Base-by-base conservation (phyloP, 2,329 filamentous ascomycete genomes). In the Paecilomyces sp. region DNA sequence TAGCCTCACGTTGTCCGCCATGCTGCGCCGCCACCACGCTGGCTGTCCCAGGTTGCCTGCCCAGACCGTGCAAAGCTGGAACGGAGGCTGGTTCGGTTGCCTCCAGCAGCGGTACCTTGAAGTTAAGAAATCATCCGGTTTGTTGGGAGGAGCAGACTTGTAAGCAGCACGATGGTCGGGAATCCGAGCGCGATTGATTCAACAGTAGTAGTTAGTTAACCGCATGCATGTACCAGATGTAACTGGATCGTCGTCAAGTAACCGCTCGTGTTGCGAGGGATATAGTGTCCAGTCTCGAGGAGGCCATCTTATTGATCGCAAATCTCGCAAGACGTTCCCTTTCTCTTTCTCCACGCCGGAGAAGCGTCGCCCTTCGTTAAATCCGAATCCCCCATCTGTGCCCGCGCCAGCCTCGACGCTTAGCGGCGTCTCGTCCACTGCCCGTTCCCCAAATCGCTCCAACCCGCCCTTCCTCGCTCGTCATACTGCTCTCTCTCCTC, bases 401-500 rank as follows among this genome's bases (percentile, higher is more conserved):
- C 53, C 41, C 47, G 61, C 41, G 36, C 54, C 53, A 60, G 62
- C 63, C 54, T 61, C 51, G 57, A 61, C 64, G 58, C 33, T 57
- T 31, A 28, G 57, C 24, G 51, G 51, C 51, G 51, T 53, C 51
- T 53, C 57, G 56, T 61, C 61, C 63, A 64, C 64, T 64, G 62
- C 64, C 66, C 63, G 61, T 30, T 60, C 58, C 65, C 66, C 22
- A 41, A 41, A 28, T 58, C 15, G 25, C 36, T 52, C 36, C 51
- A 13, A 56, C 57, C 59, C 31, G 51, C 2, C 51, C 51, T 25
- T 53, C 51, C 51, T 53, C 25, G 6, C 28, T 30, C 22, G 51
- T 53, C 51, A 53, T 53, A 53, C 51, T 30, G 24, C 24, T 53
- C 13, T 51, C 24, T 53, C 13, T 54, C 56, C 58, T 33, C 31